Evolutionary conservation across 192 early-diverging fungal species (phyloP).

Genomic region (Coemansia sp.): DNA sequence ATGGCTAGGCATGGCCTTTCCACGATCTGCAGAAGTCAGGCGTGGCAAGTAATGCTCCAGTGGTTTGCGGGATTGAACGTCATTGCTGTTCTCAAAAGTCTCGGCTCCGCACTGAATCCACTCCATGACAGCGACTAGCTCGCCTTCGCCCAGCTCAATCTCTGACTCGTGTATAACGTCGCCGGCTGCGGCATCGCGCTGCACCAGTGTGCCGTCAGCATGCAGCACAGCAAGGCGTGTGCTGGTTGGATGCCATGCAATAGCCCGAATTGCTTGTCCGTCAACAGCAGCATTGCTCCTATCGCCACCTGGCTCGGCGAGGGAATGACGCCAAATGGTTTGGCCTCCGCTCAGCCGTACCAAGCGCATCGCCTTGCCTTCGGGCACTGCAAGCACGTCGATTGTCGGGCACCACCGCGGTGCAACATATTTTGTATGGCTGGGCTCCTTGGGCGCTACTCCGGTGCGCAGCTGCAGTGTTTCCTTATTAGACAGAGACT

Average conservation of each 20-base stretch:
- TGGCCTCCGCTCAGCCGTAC: conserved; percentile 45
- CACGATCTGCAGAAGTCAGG: conserved; percentile 21
- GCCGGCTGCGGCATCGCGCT: conserved; percentile 33
- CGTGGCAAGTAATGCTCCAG: conserved; percentile 23
- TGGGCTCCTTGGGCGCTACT: conserved; percentile 6
- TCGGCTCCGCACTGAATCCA: conserved; percentile 18
- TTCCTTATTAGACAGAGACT: conserved; percentile 25
- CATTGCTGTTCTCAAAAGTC: neutral
- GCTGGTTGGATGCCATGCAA: conserved; percentile 32
- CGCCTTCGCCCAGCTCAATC: conserved; percentile 5
- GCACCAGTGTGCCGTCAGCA: conserved; percentile 31
- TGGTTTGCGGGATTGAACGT: neutral
- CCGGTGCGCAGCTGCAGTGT: conserved; percentile 27
- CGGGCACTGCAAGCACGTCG: conserved; percentile 40
- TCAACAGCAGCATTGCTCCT: neutral
- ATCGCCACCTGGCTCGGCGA: conserved; percentile 3
- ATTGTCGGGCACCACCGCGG: conserved; percentile 36
- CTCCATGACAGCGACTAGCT: conserved; percentile 21
- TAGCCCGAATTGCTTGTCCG: conserved; percentile 7
- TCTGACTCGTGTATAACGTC: conserved; percentile 33
- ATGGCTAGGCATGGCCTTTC: conserved; percentile 20
- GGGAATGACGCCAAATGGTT: conserved; percentile 35
- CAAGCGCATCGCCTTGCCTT: conserved; percentile 27
- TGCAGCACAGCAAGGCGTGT: conserved; percentile 24
- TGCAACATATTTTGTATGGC: conserved; percentile 4